Percentiles rank a stretch among this genome's conserved stretches.
These are phyloP conservation scores for Aspergillus arachidicola DNA, from an alignment of 2,329 filamentous ascomycete species.

Conservation along the genomic window DNA sequence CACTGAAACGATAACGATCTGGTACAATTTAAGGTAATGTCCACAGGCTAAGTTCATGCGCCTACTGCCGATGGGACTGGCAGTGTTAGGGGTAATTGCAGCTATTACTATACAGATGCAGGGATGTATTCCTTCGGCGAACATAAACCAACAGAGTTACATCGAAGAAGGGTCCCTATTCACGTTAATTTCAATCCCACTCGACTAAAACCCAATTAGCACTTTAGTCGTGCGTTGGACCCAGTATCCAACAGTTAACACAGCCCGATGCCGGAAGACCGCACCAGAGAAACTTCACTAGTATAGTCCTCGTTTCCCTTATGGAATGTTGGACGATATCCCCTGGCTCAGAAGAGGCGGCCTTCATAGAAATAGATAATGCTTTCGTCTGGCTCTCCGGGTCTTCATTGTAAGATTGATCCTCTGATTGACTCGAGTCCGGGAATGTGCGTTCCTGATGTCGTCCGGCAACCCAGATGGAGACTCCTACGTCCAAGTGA, in stretches of 20 bases:
- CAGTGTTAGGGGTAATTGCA: not conserved
- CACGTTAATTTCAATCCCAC: not conserved
- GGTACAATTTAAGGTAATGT: no score
- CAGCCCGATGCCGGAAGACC: not conserved
- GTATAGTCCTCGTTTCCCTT: not conserved
- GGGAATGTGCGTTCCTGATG: conserved; percentile 2
- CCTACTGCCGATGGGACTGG: not conserved
- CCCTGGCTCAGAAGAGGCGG: no score
- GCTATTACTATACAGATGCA: not conserved
- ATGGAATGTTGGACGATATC: not conserved
- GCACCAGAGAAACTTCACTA: not conserved
- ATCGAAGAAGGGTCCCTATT: not conserved
- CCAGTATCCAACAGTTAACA: not conserved
- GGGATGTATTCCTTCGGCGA: not conserved
- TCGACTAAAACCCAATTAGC: no score
- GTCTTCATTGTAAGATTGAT: not conserved
- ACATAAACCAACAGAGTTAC: not conserved
- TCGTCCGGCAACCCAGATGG: not conserved
- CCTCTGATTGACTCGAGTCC: not conserved
- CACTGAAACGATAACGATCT: no score
- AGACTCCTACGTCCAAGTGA: not conserved
- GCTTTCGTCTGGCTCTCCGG: not conserved
- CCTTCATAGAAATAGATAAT: not conserved
- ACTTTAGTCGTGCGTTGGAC: no score
- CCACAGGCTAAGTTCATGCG: no score